A percentile compares a stretch with the other conserved stretches of the same genome.
Conservation (phyloP, 306 rosid genomes). For the Quillaja saponaria region DNA sequence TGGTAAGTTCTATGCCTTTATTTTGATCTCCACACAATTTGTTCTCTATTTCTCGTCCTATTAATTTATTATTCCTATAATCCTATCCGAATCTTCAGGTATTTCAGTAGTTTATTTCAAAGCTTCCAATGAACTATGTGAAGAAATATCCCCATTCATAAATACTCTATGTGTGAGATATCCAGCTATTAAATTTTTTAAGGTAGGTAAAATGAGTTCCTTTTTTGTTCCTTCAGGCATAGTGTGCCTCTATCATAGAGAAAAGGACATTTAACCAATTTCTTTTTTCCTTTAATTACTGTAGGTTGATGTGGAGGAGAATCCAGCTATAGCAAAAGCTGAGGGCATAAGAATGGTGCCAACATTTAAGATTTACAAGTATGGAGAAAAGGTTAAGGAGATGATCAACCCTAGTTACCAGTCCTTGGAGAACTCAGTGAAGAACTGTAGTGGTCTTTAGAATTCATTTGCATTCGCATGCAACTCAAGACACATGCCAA, state of each 20-base stretch:
- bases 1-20: conserved; percentile 48
- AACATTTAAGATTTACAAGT: conserved; percentile 77
- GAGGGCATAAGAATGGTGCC: conserved; percentile 70
- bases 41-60: conserved; percentile 10
- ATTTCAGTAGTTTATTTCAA: conserved; percentile 79
- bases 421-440: conserved; percentile 71
- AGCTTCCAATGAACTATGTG: conserved; percentile 58
- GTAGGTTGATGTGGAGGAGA: conserved; percentile 85
- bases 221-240: conserved; percentile 20
- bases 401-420: conserved; percentile 70
- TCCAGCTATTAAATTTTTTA: conserved; percentile 65
- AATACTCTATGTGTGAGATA: conserved; percentile 81
- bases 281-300: conserved; percentile 4
- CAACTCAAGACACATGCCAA: conserved; percentile 22
- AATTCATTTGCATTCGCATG: conserved; percentile 36
- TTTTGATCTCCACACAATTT: conserved; percentile 7
- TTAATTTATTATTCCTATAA: conserved; percentile 19
- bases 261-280: conserved; percentile 13
- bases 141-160: conserved; percentile 79
- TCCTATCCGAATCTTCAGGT: conserved; percentile 53
- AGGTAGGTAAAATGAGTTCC: conserved; percentile 43
- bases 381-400: conserved; percentile 79
- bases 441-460: conserved; percentile 46
- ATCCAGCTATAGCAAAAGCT: conserved; percentile 57
- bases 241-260: neutral